Conservation (phyloP, 257 asterid species). For the Craterostigma plantagineum region DNA sequence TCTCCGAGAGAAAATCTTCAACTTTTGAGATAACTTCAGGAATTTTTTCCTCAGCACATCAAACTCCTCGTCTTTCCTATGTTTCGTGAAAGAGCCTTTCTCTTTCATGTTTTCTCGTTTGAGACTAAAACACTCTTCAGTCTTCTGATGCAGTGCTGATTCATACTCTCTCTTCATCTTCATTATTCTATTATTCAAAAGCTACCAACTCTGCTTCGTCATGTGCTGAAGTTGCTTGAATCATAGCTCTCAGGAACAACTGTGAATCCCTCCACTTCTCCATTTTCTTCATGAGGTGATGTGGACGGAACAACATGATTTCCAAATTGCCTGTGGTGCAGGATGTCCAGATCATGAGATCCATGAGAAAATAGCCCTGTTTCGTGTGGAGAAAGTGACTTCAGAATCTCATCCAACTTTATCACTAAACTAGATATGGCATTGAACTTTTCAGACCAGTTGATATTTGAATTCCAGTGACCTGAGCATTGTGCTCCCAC, state of each 20-base stretch:
- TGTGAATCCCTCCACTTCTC: constrained; percentile 21
- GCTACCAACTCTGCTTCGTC: constrained; percentile 26
- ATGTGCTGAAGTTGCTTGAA: constrained; percentile 39
- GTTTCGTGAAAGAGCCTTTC: constrained; percentile 25
- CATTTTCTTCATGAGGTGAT: constrained; percentile 34
- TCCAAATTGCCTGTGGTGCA: constrained; percentile 24
- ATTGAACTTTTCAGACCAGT: constrained; percentile 44
- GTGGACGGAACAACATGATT: constrained; percentile 18
- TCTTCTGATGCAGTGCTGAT: constrained; percentile 34
- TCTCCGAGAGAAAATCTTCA: constrained; percentile 42
- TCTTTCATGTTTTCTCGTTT: constrained; percentile 55
- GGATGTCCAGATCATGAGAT: constrained; percentile 41
- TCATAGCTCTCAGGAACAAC: constrained; percentile 37
- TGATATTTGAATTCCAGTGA: constrained; percentile 15
- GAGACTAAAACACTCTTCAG: constrained; percentile 42
- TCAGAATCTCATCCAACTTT: constrained; percentile 41
- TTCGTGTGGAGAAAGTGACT: constrained; percentile 39
- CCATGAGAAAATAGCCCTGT: constrained; percentile 36
- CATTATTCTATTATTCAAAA: constrained; percentile 30
- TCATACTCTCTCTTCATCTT: constrained; percentile 71
- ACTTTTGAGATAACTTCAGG: constrained; percentile 39
- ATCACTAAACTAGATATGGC: constrained; percentile 32
- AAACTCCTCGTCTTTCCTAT: constrained; percentile 52
- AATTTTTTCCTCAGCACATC: constrained; percentile 45
- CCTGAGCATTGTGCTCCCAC: constrained; percentile 23